Evolutionary conservation across 805 yeast species (phyloP), one percentile per base, ranked within the genome.

Genomic region (Saccharomyces eubayanus): DNA sequence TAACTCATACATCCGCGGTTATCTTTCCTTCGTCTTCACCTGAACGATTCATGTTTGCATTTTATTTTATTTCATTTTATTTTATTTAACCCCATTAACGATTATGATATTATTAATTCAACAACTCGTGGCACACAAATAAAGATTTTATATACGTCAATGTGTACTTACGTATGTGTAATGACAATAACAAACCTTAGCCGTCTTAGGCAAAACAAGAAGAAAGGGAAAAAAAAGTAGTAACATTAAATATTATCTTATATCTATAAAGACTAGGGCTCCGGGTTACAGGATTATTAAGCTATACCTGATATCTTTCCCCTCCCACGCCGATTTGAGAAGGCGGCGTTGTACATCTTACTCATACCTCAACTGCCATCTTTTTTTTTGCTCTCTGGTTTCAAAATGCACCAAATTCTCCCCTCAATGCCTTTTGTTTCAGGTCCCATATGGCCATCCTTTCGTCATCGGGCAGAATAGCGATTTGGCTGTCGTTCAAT

Each of bases 391-490:
- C 43, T 16, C 43, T 24, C 43, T 36, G 8, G 43, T 36, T 36
- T 36, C 43, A 36, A 11, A 36, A 36, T 36, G 43, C 43, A 27
- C 70, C 71, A 52, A 65, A 69, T 49, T 69, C 72, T 11, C 73
- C 73, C 46, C 66, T 63, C 61, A 63, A 59, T 8, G 69, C 72
- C 48, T 63, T 62, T 53, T 70, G 73, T 49, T 69, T 68, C 43
- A 70, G 68, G 24, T 69, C 73, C 69, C 72, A 70, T 6, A 70
- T 54, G 5, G 67, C 61, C 66, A 67, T 65, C 53, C 73, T 70
- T 63, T 83, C 85, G 27, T 78, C 80, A 3, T 73, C 76, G 1
- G 85, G 83, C 20, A 83, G 68, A 2, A 67, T 67, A 5, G 68
- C 64, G 1, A 83, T 63, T 54, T 82, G 84, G 27, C 74, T 78